Evolutionary conservation across 108 stramenopile genomes (phyloP), one percentile per base, ranked within the genome.

Genomic region (Skeletonema costatum): DNA sequence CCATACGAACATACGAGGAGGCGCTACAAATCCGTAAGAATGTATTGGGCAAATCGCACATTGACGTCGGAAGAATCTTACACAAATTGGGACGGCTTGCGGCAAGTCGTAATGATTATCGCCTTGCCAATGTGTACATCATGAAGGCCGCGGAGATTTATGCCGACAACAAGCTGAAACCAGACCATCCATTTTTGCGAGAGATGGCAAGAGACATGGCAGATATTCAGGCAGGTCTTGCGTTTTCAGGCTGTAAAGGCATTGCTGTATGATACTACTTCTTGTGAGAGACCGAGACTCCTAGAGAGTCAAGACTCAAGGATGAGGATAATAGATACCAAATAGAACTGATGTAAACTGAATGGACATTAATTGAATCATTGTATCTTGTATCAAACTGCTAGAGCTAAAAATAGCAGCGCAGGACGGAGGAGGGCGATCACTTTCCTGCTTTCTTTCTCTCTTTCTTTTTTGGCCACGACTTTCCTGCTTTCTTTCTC

Each of bases 21-120:
- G 88, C 92, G 2, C 73, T 96, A 25, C 69, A 86, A 36, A 90
- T 92, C 39, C 80, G 89, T 60, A 80, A 75, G 7, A 67, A 56
- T 1, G 62, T 71, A 0, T 63, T 87, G 25, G 90, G 90, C 56
- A 80, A 87, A 10, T 83, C 86, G 63, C 86, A 92, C 9, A 42
- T 88, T 56, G 90, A 96, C 69, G 91, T 93, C 5, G 95, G 88
- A 9, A 59, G 92, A 64, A 48, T 92, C 5, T 66, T 96, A 51
- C 95, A 96, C 74, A 93, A 96, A 78, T 80, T 96, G 30, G 95
- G 92, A 2, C 84, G 90, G 68, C 59, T 95, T 31, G 74, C 87
- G 14, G 70, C 87, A 16, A 65, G 68, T 41, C 80, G 60, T 9
- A 60, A 78, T 14, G 90, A 91, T 35, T 92, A 83, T 70, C 69